Base-by-base conservation (phyloP, 371 early-diverging fungal species). In the Lichtheimia ramosa region DNA sequence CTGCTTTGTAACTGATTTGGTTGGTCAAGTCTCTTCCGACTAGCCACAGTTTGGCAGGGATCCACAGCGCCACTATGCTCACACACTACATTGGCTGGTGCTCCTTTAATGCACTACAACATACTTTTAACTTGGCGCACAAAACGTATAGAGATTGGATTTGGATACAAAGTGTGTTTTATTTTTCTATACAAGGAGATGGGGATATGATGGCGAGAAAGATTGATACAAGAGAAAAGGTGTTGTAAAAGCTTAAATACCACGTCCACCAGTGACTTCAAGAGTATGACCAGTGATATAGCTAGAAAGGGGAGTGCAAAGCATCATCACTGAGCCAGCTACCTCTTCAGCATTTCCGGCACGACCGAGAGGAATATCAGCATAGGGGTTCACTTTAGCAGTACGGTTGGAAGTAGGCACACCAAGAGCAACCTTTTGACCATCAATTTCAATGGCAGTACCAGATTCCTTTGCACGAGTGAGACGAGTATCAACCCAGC, bases 391-490 rank as follows among this genome's bases (percentile, higher is more conserved):
- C 27, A 64, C 73, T 48, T 58, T 69, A n/a, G 73, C 65, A 18
- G 68, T 60, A 66, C 75, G 74, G 68, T 76, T 73, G 42, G 79
- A 79, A 63, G 77, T 78, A n/a, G 88, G 88, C 48, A 88, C 85
- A 66, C 88, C 88, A 10, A 88, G 73, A 3, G 83, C 72, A 51
- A 88, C 82, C 81, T 88, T 86, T 63, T 86, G 80, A 42, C 88
- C 88, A 49, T 83, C 80, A 43, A 88, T 81, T 46, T 83, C 82
- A 59, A 88, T 83, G 57, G 76, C 58, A 51, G 84, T 85, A 64
- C 88, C 88, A 56, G 81, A 64, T 68, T 86, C 88, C 79, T 88
- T 88, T 60, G 88, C 84, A 61, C 83, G 84, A 50, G 88, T 88
- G 56, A 88, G 70, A 65, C 87, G 87, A 39, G 88, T 88, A 54